Base-by-base conservation (phyloP, 2,329 filamentous ascomycete genomes). In the Verticillium klebahnii region DNA sequence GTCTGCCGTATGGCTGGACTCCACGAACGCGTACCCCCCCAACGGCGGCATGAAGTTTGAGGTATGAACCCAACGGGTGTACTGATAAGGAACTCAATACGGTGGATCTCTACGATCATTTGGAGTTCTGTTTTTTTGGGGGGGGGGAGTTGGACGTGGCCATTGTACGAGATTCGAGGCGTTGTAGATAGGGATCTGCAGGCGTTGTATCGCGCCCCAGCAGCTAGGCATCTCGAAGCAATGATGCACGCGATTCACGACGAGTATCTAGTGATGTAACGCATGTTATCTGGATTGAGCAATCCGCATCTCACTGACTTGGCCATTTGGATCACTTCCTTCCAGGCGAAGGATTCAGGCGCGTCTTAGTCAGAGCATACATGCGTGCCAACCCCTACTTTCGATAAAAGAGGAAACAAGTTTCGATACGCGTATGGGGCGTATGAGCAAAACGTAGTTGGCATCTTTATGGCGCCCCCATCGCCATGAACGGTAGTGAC, bases 161-260 rank as follows among this genome's bases (percentile, higher is more conserved):
- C 19, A 23, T 52, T 52, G 19, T 23, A 19, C 25, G 45, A 52
- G 45, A 14, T 19, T 23, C 45, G 19, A 29, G 19, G 23, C 45
- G 19, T 60, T 61, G 61, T 61, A 64, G 55, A 64, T 64, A 63
- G 58, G 34, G 34, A 62, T 52, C n/a, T 19, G 59, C 14, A 11
- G 55, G 39, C 45, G 25, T 54, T 56, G 23, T 55, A 54, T 55
- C 23, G 34, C 55, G 45, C 36, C 19, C 19, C 19, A 54, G 19
- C 58, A 37, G 12, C 7, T 40, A 32, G 36, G 56, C 45, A 52
- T 23, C 8, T 52, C 45, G 19, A 23, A 29, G 5, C 12, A 52
- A 52, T 52, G 45, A 23, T 52, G 45, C 19, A 11, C 3, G 14
- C 45, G n/a, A 52, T 36, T 3, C 34, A 14, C 34, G 34, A 11